A percentile compares a stretch with the other conserved stretches of the same genome.
phyloP scores from a whole-genome alignment of 73 alveolate species.

The Paraurostyla sp. region DNA sequence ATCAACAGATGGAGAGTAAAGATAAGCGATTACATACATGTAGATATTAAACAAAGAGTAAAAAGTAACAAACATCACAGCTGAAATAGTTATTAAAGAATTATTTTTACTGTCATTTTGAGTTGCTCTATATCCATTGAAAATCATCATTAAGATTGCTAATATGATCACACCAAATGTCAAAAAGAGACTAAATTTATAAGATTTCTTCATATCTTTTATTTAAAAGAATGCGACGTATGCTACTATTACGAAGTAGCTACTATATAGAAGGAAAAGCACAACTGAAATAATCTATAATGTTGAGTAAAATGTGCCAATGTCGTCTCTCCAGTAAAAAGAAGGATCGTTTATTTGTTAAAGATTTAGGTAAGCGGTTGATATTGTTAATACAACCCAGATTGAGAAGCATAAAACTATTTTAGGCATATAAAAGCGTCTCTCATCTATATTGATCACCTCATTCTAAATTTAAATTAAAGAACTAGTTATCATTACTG shows the following conservation, averaged over 20 bases:
- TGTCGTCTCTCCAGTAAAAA: conserved; percentile 40
- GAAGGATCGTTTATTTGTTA: conserved; percentile 7
- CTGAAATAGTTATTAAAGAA: neutral
- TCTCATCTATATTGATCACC: conserved; percentile 24
- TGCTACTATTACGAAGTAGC: conserved; percentile 48
- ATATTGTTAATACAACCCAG: conserved; percentile 2
- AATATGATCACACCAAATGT: conserved; percentile 49
- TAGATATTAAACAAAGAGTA: conserved; percentile 43
- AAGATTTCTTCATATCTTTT: conserved; percentile 50
- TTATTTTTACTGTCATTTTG: conserved; percentile 1
- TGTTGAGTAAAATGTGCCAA: conserved; percentile 6
- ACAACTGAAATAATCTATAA: neutral
- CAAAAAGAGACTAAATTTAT: conserved; percentile 11
- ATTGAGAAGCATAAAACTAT: neutral
- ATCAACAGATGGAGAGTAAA: conserved; percentile 54
- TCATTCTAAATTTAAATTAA: neutral
- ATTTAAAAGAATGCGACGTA: conserved; percentile 23
- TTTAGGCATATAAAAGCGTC: conserved; percentile 51
- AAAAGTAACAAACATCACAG: conserved; percentile 22
- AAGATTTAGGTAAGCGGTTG: conserved; percentile 4
- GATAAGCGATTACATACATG: conserved; percentile 58
- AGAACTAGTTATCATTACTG: neutral
- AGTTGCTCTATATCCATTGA: conserved; percentile 40
- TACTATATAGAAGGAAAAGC: conserved; percentile 1
- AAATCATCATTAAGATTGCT: neutral